Percentiles rank a stretch among this genome's conserved stretches.
These are phyloP conservation scores for Alectoria sarmentosa DNA, from an alignment of 495 filamentous ascomycete species.

Conservation along the genomic window DNA sequence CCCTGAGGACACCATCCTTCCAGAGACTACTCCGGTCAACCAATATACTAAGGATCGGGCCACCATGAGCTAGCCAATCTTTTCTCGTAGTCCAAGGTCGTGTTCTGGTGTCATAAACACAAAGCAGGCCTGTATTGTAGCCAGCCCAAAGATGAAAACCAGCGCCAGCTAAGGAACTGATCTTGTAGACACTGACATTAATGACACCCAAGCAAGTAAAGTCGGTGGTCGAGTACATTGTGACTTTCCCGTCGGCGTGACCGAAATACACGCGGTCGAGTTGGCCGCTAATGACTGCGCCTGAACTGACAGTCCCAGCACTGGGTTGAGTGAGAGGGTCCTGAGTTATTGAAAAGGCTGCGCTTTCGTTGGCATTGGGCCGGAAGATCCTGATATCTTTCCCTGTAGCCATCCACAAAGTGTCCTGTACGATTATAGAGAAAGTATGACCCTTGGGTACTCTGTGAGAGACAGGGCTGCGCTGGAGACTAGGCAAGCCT, in stretches of 20 bases:
- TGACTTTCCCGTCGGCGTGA: slow-evolving; percentile 89
- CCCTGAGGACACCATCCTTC: slow-evolving; percentile 76
- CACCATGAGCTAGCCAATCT: slow-evolving; percentile 87
- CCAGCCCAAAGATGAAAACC: slow-evolving; percentile 87
- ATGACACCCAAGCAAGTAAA: slow-evolving; percentile 69
- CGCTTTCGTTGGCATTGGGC: slow-evolving; percentile 58
- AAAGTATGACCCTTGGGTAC: slow-evolving; percentile 78
- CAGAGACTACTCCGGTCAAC: slow-evolving; percentile 79
- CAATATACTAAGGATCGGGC: slow-evolving; percentile 67
- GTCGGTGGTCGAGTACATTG: slow-evolving; percentile 72
- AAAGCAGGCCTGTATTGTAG: slow-evolving; percentile 92
- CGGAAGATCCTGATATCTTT: slow-evolving; percentile 82
- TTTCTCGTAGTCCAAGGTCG: slow-evolving; percentile 87
- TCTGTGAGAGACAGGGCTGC: slow-evolving; percentile 57
- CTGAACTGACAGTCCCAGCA: slow-evolving; percentile 83
- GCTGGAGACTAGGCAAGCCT: slow-evolving; percentile 64
- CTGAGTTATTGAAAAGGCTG: slow-evolving; percentile 63
- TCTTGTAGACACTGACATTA: slow-evolving; percentile 88
- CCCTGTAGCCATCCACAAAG: slow-evolving; percentile 82
- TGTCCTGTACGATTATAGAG: slow-evolving; percentile 71
- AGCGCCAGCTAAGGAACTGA: slow-evolving; percentile 78
- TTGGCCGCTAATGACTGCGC: slow-evolving; percentile 63
- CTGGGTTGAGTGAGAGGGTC: slow-evolving; percentile 58
- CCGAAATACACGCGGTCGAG: slow-evolving; percentile 83
- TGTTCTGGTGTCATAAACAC: slow-evolving; percentile 77